Base-by-base conservation (phyloP, 129 eudicot genomes). In the Gnaphalium uliginosum region DNA sequence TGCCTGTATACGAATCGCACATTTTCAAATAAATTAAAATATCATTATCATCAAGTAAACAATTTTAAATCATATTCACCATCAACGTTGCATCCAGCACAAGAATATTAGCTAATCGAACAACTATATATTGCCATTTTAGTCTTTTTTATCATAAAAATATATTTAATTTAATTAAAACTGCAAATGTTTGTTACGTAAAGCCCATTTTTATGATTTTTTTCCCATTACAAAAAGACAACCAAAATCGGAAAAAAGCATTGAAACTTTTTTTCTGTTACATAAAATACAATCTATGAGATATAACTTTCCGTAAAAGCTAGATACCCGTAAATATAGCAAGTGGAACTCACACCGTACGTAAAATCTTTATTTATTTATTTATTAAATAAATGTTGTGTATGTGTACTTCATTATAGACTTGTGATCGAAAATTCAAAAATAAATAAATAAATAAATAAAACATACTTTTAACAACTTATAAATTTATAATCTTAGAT, bases 111-210 rank as follows among this genome's bases (percentile, higher is more conserved):
- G 3, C 10, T 41, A 41, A 0, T 46, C 1, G 18, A 0, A 13
- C 51, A 43, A 43, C 18, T 0, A 46, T 0, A 46, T 46, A 14
- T 13, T 46, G 46, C 14, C 46, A 39, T 39, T 39, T 39, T 39
- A 8, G 46, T 39, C 46, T 8, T 39, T n/a, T 9, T 19, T 57
- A 57, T 21, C 13, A 56, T 19, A 19, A 13, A 6, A 54, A 51
- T 3, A 51, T 53, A 53, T 6, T n/a, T 8, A 5, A 54, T 4
- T 21, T n/a, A n/a, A 18, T 5, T n/a, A 19, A 19, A 54, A 54
- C 25, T 21, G 29, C 65, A 59, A 58, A 59, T n/a, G 33, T 59
- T 59, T 59, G 66, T 59, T 59, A 59, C 66, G 66, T 59, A 59
- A 59, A 26, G 17, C n/a, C 66, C 15, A 59, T 59, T 23, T 59